phyloP scores from a whole-genome alignment of 202 grass and related monocot genomes.

The Saccharum hybrid region DNA sequence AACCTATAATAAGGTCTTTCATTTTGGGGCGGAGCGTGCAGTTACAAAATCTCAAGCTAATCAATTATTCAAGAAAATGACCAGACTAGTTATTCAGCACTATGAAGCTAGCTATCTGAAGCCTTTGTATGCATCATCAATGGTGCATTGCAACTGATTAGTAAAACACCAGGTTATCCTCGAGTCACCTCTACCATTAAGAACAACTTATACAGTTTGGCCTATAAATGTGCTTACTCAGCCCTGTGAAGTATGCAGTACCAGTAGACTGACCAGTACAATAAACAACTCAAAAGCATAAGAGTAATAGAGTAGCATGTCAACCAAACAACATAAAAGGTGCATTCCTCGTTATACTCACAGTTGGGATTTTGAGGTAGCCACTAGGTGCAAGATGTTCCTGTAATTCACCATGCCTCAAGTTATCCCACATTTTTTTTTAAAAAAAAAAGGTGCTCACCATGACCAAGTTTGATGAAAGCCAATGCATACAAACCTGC shows the following conservation, averaged over 20 bases:
- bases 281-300: constrained; percentile 29
- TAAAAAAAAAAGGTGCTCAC: neutral
- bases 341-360: constrained; percentile 51
- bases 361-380: constrained; percentile 96
- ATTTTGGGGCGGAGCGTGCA: neutral
- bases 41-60: constrained; percentile 20
- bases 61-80: constrained; percentile 25
- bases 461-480: constrained; percentile 15
- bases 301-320: constrained; percentile 4
- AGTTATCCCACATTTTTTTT: constrained; percentile 36
- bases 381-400: constrained; percentile 82
- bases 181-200: constrained; percentile 9
- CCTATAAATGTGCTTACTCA: neutral
- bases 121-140: neutral
- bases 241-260: constrained; percentile 2
- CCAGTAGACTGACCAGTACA: constrained; percentile 1
- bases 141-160: constrained; percentile 21
- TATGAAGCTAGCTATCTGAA: too few species aligned
- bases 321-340: constrained; percentile 32
- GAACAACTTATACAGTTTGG: too few species aligned
- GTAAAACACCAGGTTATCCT: constrained; percentile 13
- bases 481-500: constrained; percentile 62
- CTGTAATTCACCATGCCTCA: constrained; percentile 61
- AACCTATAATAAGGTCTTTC: neutral
- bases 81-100: constrained; percentile 10